A percentile compares a stretch with the other conserved stretches of the same genome.
Conservation (phyloP, 352 stramenopile species). For the Pythium chondricola region DNA sequence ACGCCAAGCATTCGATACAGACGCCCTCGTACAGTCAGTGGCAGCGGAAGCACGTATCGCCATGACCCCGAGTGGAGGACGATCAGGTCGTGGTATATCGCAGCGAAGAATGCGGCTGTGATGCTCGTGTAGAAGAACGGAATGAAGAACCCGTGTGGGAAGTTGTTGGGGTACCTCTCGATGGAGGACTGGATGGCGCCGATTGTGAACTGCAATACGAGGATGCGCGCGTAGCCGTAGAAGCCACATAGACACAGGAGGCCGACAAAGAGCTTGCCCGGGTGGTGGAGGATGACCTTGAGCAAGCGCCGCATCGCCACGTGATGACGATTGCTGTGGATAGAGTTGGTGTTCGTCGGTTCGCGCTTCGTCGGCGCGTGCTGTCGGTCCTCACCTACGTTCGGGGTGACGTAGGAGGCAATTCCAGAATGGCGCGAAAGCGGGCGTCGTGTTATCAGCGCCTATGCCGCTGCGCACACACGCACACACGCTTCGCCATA, state of each 20-base stretch:
- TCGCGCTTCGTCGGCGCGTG: too few relatives aligned
- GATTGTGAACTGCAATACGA: conserved; percentile 45
- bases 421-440: too few relatives aligned
- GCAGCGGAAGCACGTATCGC: conserved; percentile 62
- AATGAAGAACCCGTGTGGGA: conserved; percentile 47
- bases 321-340: background rate
- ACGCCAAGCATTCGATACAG: conserved; percentile 56
- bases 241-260: conserved; percentile 50
- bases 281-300: conserved; percentile 60
- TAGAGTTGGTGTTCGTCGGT: too few relatives aligned
- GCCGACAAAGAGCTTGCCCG: conserved; percentile 35
- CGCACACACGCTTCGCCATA: too few relatives aligned
- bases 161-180: conserved; percentile 44
- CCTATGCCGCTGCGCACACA: too few relatives aligned
- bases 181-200: conserved; percentile 46
- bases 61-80: conserved; percentile 29
- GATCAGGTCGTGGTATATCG: conserved; percentile 37
- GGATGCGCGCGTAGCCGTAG: conserved; percentile 67
- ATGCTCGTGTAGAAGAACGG: conserved; percentile 46
- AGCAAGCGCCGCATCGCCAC: conserved; percentile 22
- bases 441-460: too few relatives aligned
- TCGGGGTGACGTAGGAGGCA: too few relatives aligned
- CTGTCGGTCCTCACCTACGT: too few relatives aligned
- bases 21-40: conserved; percentile 46
- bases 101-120: conserved; percentile 25